Conservation (phyloP, 441 rosid species). For the Euphorbia schlechtendalii region DNA sequence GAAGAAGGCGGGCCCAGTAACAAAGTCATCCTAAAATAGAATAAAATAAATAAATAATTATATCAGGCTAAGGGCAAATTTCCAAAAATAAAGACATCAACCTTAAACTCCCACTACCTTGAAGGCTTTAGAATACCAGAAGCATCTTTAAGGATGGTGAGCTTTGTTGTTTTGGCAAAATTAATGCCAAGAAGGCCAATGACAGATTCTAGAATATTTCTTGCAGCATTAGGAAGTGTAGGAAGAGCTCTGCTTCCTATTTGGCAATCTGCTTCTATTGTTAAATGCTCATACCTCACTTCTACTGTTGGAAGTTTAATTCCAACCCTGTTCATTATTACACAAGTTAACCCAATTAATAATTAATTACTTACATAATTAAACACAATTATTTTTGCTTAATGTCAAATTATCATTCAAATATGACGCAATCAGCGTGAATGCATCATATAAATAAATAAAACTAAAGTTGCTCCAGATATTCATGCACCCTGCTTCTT, state of each 20-base stretch:
- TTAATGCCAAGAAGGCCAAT: conserved; percentile 41
- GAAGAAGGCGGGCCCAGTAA: conserved; percentile 23
- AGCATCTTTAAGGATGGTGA: conserved; percentile 59
- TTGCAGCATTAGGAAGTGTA: conserved; percentile 53
- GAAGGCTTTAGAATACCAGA: conserved; percentile 63
- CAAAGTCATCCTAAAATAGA: conserved; percentile 16
- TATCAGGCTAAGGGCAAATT: too few species aligned
- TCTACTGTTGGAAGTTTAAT: conserved; percentile 76
- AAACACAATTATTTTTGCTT: too few species aligned
- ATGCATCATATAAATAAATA: not conserved
- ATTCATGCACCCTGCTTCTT: not conserved
- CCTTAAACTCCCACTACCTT: conserved; percentile 24
- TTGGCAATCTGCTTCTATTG: conserved; percentile 62
- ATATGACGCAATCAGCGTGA: too few species aligned
- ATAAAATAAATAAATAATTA: too few species aligned
- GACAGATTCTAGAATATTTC: conserved; percentile 45
- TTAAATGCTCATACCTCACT: conserved; percentile 70
- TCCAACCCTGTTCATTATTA: conserved; percentile 49
- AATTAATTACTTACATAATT: not conserved
- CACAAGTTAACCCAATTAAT: not conserved
- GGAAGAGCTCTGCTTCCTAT: conserved; percentile 90
- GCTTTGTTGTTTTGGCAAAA: conserved; percentile 48
- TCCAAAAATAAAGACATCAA: too few species aligned
- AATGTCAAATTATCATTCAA: too few species aligned
- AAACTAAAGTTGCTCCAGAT: not conserved